Conservation (phyloP, 306 rosid species). For the Datisca glomerata region DNA sequence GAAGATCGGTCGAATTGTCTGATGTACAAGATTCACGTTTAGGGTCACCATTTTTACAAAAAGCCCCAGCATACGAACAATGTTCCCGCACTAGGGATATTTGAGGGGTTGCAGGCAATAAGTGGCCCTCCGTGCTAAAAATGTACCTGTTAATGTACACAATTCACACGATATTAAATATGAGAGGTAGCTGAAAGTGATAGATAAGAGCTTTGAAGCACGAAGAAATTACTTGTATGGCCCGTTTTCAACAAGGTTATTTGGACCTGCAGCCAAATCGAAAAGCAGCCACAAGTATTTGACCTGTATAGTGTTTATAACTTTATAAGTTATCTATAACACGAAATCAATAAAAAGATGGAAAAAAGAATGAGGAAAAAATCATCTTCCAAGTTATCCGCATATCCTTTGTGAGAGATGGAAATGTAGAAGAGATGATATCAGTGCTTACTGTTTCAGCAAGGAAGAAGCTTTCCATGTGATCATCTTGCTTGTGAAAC, state of each 20-base stretch:
- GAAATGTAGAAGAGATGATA: too few species aligned
- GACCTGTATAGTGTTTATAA: slow-evolving; percentile 47
- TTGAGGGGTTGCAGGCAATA: slow-evolving; percentile 83
- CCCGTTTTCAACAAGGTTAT: slow-evolving; percentile 90
- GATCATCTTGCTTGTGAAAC: slow-evolving; percentile 81
- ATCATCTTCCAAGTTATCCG: too few species aligned
- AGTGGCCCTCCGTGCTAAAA: slow-evolving; percentile 96
- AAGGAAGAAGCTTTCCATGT: slow-evolving; percentile 97
- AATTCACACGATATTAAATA: slow-evolving; percentile 4
- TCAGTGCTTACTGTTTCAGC: slow-evolving; percentile 87
- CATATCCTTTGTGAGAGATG: too few species aligned
- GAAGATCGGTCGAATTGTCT: slow-evolving; percentile 31
- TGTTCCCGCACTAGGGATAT: slow-evolving; percentile 66
- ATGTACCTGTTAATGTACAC: slow-evolving; percentile 43
- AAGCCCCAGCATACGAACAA: slow-evolving; percentile 74
- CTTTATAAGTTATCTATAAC: slow-evolving; percentile 3
- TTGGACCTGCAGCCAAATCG: slow-evolving; percentile 90
- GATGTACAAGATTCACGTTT: slow-evolving; percentile 26
- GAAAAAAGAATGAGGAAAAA: slow-evolving; percentile 6
- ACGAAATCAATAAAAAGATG: not conserved
- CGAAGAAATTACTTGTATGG: slow-evolving; percentile 75
- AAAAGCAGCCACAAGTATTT: slow-evolving; percentile 98
- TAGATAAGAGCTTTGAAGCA: slow-evolving; percentile 6
- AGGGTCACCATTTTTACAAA: slow-evolving; percentile 42
- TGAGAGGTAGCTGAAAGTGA: slow-evolving; percentile 4